Percentiles rank a stretch among this genome's conserved stretches.
Conservation (phyloP, 169 alveolate genomes). For the Plasmodium inui region DNA sequence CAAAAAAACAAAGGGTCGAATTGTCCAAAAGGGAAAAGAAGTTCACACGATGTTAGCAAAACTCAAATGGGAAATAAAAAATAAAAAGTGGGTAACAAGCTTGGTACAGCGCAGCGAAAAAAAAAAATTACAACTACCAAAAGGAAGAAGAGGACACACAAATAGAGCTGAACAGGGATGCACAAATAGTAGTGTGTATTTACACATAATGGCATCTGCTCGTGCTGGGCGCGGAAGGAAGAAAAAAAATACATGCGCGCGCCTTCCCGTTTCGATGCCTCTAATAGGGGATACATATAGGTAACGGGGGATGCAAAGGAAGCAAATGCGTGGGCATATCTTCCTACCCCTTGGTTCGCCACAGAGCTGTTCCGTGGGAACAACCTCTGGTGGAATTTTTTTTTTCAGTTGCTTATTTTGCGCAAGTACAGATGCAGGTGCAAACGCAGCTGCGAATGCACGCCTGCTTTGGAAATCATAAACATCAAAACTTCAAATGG, state of each 20-base stretch:
- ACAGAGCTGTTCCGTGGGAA: neutral
- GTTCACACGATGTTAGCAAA: neutral
- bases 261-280: neutral
- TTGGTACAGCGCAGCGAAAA: neutral
- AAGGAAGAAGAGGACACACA: slow-evolving; percentile 14
- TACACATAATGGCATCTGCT: slow-evolving; percentile 7
- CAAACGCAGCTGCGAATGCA: neutral
- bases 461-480: neutral
- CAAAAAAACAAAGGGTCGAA: slow-evolving; percentile 12
- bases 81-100: neutral
- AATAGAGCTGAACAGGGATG: neutral
- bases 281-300: neutral
- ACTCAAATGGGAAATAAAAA: slow-evolving; percentile 3
- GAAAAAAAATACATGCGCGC: neutral
- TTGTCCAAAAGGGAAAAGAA: neutral
- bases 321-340: neutral
- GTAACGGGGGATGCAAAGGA: neutral
- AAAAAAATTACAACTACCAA: slow-evolving; percentile 1
- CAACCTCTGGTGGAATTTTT: neutral
- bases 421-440: neutral
- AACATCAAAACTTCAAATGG: neutral
- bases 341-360: neutral
- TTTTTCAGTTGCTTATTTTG: neutral
- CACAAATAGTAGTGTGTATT: neutral
- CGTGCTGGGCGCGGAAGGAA: neutral